Percentiles rank a stretch among this genome's conserved stretches.
Evolutionary conservation across 179 eudicot genomes (phyloP).

Genomic region (Silene coronaria): DNA sequence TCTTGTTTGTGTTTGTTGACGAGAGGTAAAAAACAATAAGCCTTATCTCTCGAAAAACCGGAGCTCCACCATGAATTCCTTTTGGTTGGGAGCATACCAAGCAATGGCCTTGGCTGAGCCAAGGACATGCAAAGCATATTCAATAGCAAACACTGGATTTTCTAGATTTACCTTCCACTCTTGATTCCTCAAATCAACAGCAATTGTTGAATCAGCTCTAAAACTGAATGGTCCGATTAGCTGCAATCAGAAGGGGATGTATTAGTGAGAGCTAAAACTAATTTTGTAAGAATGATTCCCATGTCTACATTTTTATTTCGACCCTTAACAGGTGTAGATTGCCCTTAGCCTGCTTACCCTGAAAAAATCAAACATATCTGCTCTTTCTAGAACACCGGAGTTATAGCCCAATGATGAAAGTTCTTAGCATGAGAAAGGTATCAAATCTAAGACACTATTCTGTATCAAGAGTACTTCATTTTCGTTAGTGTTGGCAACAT

Average conservation of each 20-base stretch:
- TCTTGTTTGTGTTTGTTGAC: background rate
- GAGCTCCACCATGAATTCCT: constrained; percentile 85
- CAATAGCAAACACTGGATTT: constrained; percentile 67
- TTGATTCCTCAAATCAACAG: constrained; percentile 39
- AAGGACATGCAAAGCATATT: constrained; percentile 77
- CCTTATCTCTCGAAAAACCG: constrained; percentile 66
- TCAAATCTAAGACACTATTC: too few species aligned
- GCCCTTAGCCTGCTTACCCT: too few species aligned
- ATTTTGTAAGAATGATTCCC: too few species aligned
- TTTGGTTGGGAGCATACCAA: constrained; percentile 75
- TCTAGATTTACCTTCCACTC: constrained; percentile 40
- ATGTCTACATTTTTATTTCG: too few species aligned
- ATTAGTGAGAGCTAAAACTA: background rate
- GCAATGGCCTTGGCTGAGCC: constrained; percentile 82
- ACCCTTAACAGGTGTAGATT: too few species aligned
- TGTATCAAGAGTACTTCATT: too few species aligned
- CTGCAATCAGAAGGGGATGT: constrained; percentile 34
- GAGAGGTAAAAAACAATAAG: background rate
- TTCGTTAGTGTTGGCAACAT: too few species aligned
- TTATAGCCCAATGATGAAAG: too few species aligned
- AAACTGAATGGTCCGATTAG: constrained; percentile 81
- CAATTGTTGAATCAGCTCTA: constrained; percentile 61
- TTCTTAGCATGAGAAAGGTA: too few species aligned
- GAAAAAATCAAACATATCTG: too few species aligned
- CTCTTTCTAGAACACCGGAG: too few species aligned